Evolutionary conservation across 1,284 basidiomycete genomes (phyloP).

Genomic region (Salmacisia buchloeana): DNA sequence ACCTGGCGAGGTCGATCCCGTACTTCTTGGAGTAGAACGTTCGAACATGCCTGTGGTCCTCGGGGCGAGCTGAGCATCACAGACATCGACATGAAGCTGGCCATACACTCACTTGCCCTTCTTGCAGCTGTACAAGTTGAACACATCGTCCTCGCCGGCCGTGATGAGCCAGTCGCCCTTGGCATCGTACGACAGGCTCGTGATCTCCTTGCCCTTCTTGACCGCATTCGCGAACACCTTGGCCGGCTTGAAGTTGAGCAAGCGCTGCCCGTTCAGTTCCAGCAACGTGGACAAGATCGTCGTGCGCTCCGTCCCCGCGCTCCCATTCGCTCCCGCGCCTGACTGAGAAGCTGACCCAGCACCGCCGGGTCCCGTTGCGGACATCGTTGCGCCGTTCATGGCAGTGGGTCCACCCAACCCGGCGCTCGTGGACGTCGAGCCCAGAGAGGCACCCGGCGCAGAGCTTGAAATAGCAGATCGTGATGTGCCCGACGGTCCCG

Average conservation of each 20-base stretch:
- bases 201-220: conserved; percentile 57
- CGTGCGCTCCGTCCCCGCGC: no score
- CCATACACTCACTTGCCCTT: conserved; percentile 73
- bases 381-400: no score
- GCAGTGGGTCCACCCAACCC: no score
- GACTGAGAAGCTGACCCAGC: no score
- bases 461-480: no score
- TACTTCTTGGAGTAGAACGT: conserved; percentile 90
- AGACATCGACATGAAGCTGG: conserved; percentile 21
- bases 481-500: no score
- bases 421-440: no score
- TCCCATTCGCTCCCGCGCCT: no score
- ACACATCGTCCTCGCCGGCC: conserved; percentile 85
- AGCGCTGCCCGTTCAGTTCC: conserved; percentile 20
- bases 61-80: conserved; percentile 21
- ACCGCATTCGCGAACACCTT: conserved; percentile 65
- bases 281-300: conserved; percentile 9
- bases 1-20: conserved; percentile 84
- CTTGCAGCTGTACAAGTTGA: conserved; percentile 80
- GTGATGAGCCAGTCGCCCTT: conserved; percentile 78
- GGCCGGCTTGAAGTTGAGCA: conserved; percentile 65
- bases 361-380: no score
- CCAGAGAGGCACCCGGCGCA: no score
- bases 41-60: conserved; percentile 58
- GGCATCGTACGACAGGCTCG: conserved; percentile 84